A percentile compares a stretch with the other conserved stretches of the same genome.
phyloP scores from a whole-genome alignment of 352 stramenopile species.

The Salisapilia sapeloensis region DNA sequence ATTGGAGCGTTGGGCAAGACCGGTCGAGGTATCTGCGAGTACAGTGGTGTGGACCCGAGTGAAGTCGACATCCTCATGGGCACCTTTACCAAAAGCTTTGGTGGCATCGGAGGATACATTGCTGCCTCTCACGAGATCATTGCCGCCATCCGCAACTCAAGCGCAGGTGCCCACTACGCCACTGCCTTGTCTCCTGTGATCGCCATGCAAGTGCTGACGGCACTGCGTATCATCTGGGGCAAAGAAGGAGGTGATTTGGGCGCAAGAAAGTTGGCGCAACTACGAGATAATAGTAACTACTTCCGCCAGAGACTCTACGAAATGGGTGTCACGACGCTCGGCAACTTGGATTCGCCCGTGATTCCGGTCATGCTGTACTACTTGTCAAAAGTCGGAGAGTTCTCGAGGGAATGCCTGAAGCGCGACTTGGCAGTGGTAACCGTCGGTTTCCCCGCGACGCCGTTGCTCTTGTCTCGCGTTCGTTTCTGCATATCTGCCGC shows the following conservation, averaged over 20 bases:
- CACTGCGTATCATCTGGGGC: conserved; percentile 92
- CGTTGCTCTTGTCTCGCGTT: conserved; percentile 66
- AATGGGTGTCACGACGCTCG: conserved; percentile 85
- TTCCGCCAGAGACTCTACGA: conserved; percentile 89
- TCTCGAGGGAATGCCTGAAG: conserved; percentile 79
- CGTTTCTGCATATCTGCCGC: conserved; percentile 88
- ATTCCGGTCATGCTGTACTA: conserved; percentile 98
- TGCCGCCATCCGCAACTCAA: conserved; percentile 29
- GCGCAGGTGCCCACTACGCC: conserved; percentile 34
- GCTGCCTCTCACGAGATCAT: conserved; percentile 47
- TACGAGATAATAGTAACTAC: conserved; percentile 98
- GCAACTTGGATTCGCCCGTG: conserved; percentile 95
- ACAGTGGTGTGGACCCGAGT: conserved; percentile 71
- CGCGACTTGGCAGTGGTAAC: conserved; percentile 86
- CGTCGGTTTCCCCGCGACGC: conserved; percentile 86
- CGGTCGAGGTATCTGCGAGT: conserved; percentile 84
- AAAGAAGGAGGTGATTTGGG: conserved; percentile 89
- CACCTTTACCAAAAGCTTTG: conserved; percentile 93
- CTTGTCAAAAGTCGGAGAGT: conserved; percentile 86
- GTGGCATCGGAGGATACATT: conserved; percentile 93
- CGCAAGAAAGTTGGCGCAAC: conserved; percentile 79
- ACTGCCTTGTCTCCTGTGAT: conserved; percentile 46
- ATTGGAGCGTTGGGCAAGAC: conserved; percentile 92
- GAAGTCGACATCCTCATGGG: conserved; percentile 94
- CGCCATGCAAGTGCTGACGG: conserved; percentile 51